A percentile compares a stretch with the other conserved stretches of the same genome.
Conservation (phyloP, 257 asterid species). For the Lycium barbarum region DNA sequence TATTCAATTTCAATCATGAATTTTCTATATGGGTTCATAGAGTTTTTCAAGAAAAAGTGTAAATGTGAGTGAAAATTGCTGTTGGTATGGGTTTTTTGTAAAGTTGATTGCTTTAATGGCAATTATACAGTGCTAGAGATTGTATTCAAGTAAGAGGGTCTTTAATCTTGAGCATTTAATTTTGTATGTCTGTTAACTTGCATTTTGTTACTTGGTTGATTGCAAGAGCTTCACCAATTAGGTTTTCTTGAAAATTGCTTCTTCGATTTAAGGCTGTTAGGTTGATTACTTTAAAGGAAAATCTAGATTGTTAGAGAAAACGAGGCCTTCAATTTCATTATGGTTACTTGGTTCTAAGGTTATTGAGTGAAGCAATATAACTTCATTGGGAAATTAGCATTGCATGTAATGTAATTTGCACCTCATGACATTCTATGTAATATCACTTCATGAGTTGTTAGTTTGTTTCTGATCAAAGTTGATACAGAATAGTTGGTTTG, state of each 20-base stretch:
- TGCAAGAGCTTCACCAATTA: not conserved
- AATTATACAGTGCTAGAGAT: not conserved
- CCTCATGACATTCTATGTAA: not conserved
- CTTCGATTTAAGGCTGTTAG: not conserved
- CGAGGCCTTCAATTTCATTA: not conserved
- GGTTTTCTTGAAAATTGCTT: not conserved
- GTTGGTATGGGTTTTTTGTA: not conserved
- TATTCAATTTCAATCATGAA: constrained; percentile 4
- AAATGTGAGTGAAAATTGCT: not conserved
- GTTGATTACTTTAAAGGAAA: constrained; percentile 20
- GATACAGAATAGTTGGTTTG: constrained; percentile 19
- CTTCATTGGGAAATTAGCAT: constrained; percentile 13
- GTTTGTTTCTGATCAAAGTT: constrained; percentile 23
- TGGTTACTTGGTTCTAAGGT: not conserved
- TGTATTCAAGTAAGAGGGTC: not conserved
- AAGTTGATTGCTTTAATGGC: constrained; percentile 1
- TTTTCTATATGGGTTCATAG: not conserved
- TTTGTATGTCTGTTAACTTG: not conserved
- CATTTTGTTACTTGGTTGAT: not conserved
- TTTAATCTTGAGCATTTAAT: not conserved
- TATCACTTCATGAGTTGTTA: not conserved
- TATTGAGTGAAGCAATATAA: constrained; percentile 10
- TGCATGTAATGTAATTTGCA: constrained; percentile 6
- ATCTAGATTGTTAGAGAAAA: not conserved
- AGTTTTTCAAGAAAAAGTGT: not conserved